Evolutionary conservation across 768 basidiomycete genomes (phyloP).

Genomic region (Gymnopilus dilepis): DNA sequence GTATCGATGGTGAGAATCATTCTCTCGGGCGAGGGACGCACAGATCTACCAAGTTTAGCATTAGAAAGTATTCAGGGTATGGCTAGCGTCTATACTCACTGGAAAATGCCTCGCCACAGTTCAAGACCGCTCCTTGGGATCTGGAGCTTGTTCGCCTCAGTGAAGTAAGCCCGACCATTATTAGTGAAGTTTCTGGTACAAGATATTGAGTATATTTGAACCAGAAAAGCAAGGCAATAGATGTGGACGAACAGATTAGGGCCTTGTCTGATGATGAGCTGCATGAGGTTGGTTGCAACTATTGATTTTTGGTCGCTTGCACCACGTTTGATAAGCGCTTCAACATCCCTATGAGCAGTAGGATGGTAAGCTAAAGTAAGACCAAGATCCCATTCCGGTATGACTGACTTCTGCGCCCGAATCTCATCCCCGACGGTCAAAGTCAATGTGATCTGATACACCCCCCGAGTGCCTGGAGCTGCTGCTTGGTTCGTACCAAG

Average conservation of each 20-base stretch:
- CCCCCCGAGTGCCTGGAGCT: constrained; percentile 29
- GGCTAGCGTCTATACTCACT: constrained; percentile 37
- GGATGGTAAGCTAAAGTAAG: too few relatives aligned
- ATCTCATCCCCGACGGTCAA: constrained; percentile 44
- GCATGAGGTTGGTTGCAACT: constrained; percentile 50
- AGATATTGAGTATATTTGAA: background rate
- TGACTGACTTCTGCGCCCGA: too few relatives aligned
- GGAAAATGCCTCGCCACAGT: constrained; percentile 54
- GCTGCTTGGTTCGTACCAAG: background rate
- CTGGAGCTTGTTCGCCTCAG: constrained; percentile 1
- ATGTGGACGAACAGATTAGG: constrained; percentile 45
- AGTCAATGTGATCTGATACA: constrained; percentile 36
- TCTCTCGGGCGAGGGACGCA: constrained; percentile 45
- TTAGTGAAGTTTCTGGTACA: constrained; percentile 47
- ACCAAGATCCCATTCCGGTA: too few relatives aligned
- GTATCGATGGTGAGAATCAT: constrained; percentile 55
- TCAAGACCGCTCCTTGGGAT: constrained; percentile 37
- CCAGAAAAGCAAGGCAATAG: background rate
- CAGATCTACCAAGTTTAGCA: constrained; percentile 39
- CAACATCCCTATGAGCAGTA: constrained; percentile 31
- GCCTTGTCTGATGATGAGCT: constrained; percentile 53
- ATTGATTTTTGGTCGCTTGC: constrained; percentile 29
- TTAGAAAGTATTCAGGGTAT: background rate
- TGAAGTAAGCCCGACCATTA: constrained; percentile 52
- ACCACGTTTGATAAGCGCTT: constrained; percentile 25